A percentile compares a stretch with the other conserved stretches of the same genome.
Evolutionary conservation across 202 grass and related monocot genomes (phyloP).

Genomic region (Schoenoplectus tabernaemontani): DNA sequence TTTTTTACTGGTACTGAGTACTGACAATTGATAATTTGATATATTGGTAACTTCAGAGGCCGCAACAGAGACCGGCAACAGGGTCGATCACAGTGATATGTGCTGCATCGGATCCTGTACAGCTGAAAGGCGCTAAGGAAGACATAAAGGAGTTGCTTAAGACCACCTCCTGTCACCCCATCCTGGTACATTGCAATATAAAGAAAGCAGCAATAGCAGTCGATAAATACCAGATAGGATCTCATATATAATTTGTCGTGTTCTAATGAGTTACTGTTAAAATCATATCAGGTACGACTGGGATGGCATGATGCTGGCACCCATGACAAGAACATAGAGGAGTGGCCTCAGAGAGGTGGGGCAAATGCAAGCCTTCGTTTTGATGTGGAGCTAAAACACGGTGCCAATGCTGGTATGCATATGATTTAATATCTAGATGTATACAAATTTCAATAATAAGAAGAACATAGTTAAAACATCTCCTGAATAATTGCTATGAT

Average conservation of each 20-base stretch:
- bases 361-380: conserved; percentile 94
- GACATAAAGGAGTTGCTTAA: conserved; percentile 76
- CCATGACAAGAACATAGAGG: conserved; percentile 83
- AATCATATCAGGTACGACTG: conserved; percentile 61
- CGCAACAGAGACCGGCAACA: conserved; percentile 16
- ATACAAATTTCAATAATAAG: not conserved
- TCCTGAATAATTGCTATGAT: not conserved
- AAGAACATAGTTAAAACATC: not conserved
- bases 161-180: conserved; percentile 62
- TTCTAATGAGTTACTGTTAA: no score
- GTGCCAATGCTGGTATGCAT: conserved; percentile 84
- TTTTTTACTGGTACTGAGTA: not conserved
- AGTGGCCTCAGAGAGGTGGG: conserved; percentile 78
- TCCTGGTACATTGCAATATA: conserved; percentile 63
- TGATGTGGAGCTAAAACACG: conserved; percentile 90
- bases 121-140: conserved; percentile 76
- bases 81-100: conserved; percentile 30
- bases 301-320: conserved; percentile 98
- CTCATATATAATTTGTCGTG: no score
- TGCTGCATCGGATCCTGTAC: conserved; percentile 38
- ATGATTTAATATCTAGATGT: conserved; percentile 6
- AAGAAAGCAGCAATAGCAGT: conserved; percentile 10
- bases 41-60: conserved; percentile 23
- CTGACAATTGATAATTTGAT: not conserved
- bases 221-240: not conserved